A percentile compares a stretch with the other conserved stretches of the same genome.
phyloP scores from a whole-genome alignment of 2,329 filamentous ascomycete species.

The Chrysoporthe deuterocubensis region DNA sequence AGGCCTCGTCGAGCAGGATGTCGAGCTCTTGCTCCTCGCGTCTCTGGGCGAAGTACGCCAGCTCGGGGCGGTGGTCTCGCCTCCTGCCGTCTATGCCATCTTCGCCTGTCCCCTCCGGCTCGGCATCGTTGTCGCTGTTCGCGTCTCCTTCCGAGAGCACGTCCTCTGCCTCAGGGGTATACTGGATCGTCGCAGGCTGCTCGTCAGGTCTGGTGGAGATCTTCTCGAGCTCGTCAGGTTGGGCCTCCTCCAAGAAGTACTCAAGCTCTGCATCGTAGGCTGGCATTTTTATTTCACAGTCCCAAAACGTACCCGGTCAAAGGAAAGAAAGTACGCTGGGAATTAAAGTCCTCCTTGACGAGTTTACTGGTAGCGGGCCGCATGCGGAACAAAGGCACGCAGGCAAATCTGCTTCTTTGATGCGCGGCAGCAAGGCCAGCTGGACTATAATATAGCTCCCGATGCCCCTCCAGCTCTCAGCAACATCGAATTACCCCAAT shows the following conservation, averaged over 20 bases:
- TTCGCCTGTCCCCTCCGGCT: neutral
- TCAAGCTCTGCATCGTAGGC: neutral
- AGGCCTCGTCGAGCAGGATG: neutral
- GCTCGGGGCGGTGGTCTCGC: neutral
- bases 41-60: neutral
- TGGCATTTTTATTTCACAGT: neutral
- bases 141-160: neutral
- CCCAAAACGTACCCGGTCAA: neutral
- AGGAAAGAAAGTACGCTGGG: neutral
- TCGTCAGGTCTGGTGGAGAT: neutral
- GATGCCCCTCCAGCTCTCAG: too few relatives aligned
- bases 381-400: too few relatives aligned
- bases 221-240: neutral
- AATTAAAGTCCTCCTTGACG: neutral
- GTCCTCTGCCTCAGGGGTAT: neutral
- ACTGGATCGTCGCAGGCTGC: neutral
- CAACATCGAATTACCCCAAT: too few relatives aligned
- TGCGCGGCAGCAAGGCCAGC: too few relatives aligned
- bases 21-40: neutral
- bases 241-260: neutral
- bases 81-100: neutral
- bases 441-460: too few relatives aligned
- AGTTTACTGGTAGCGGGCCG: neutral
- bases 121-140: neutral
- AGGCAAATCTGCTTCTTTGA: too few relatives aligned